Conservation (phyloP, 2,329 filamentous ascomycete genomes). For the Sphaerostilbella broomeana region DNA sequence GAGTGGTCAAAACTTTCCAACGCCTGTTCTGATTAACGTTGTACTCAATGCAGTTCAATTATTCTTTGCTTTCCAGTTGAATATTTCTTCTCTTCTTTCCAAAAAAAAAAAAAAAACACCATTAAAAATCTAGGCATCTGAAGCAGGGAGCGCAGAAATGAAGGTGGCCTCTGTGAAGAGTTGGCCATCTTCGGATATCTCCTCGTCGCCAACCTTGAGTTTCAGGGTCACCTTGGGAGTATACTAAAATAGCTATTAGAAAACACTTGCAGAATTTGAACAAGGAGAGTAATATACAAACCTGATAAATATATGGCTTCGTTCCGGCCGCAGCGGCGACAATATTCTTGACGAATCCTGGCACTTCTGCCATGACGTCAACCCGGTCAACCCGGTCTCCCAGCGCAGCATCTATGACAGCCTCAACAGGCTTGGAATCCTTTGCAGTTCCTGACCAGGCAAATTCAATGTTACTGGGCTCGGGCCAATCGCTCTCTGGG, state of each 20-base stretch:
- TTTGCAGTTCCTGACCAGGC: conserved; percentile 72
- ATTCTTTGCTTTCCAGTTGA: conserved; percentile 8
- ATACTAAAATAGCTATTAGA: conserved; percentile 48
- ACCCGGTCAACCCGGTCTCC: conserved; percentile 66
- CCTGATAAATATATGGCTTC: conserved; percentile 97
- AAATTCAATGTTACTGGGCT: conserved; percentile 69
- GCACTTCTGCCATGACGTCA: conserved; percentile 95
- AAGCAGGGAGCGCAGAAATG: conserved; percentile 56
- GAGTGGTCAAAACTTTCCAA: conserved; percentile 22
- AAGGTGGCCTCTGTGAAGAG: conserved; percentile 94
- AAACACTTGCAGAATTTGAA: neutral
- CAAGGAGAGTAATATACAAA: conserved; percentile 33
- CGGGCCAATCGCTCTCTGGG: conserved; percentile 77
- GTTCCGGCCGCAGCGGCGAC: conserved; percentile 83
- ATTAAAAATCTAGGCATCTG: neutral
- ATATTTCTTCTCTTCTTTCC: conserved; percentile 11
- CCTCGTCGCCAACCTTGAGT: conserved; percentile 76
- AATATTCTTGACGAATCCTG: conserved; percentile 90
- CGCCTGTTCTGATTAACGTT: conserved; percentile 17
- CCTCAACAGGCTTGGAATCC: conserved; percentile 67
- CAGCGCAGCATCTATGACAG: conserved; percentile 61
- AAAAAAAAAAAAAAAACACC: conserved; percentile 1
- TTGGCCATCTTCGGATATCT: conserved; percentile 68
- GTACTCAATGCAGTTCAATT: conserved; percentile 16
- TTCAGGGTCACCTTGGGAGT: conserved; percentile 66